phyloP scores from a whole-genome alignment of 495 filamentous ascomycete species.

The Halenospora varia region DNA sequence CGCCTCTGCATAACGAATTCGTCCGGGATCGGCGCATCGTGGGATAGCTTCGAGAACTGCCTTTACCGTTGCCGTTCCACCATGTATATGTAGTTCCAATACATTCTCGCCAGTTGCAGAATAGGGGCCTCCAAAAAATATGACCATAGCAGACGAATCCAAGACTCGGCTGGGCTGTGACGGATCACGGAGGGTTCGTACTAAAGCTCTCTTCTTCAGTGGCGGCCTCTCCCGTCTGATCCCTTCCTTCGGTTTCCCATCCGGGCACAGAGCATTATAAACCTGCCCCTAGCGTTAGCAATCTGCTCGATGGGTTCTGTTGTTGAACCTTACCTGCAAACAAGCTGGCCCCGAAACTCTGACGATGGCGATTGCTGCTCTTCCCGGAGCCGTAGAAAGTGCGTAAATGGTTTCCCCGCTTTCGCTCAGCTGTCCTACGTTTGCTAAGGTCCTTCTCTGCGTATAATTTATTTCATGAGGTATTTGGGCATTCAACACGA shows the following conservation, averaged over 20 bases:
- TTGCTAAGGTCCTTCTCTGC: no score
- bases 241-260: conserved; percentile 64
- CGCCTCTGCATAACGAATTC: conserved; percentile 87
- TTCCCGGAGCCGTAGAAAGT: conserved; percentile 80
- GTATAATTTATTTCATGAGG: no score
- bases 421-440: no score
- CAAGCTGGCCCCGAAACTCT: conserved; percentile 80
- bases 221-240: no score
- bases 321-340: conserved; percentile 47
- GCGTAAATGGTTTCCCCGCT: conserved; percentile 77
- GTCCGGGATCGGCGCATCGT: conserved; percentile 20
- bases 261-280: conserved; percentile 66
- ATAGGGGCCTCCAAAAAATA: conserved; percentile 82
- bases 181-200: conserved; percentile 76
- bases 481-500: no score
- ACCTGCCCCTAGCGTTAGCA: conserved; percentile 44
- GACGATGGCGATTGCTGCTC: conserved; percentile 88
- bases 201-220: no score
- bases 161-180: conserved; percentile 45
- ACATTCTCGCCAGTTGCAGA: conserved; percentile 92
- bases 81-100: conserved; percentile 89
- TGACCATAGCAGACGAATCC: conserved; percentile 75
- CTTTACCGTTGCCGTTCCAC: conserved; percentile 82
- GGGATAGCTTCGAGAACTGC: conserved; percentile 79
- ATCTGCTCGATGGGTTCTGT: background rate